phyloP scores from a whole-genome alignment of 2,329 filamentous ascomycete species.

The Malbranchea cinnamomea region DNA sequence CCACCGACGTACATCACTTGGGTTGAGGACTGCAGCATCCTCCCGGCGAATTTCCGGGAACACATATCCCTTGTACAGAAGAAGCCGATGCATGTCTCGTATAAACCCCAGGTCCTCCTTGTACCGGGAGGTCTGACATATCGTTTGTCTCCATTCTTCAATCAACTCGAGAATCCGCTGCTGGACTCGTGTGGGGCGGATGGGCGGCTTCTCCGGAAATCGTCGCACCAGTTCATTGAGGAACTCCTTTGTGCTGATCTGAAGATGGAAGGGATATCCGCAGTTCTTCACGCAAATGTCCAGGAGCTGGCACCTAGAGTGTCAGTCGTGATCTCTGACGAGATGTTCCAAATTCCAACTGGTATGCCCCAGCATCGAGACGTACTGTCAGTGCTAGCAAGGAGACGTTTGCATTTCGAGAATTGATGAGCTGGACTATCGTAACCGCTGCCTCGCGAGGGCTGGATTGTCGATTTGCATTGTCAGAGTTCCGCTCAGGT shows the following conservation, averaged over 20 bases:
- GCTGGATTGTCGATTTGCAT: too few species aligned
- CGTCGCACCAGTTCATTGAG: slow-evolving; percentile 93
- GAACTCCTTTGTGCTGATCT: slow-evolving; percentile 98
- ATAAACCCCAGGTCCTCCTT: slow-evolving; percentile 95
- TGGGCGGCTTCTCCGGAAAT: slow-evolving; percentile 84
- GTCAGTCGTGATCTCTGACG: slow-evolving; percentile 2
- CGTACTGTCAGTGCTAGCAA: slow-evolving; percentile 64
- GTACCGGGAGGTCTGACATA: slow-evolving; percentile 95
- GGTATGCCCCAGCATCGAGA: too few species aligned
- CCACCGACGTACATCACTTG: slow-evolving; percentile 86
- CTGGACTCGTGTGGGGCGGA: slow-evolving; percentile 76
- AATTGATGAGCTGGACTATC: slow-evolving; percentile 90
- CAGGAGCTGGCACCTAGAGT: slow-evolving; percentile 46
- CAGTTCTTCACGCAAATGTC: slow-evolving; percentile 99
- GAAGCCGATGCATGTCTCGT: slow-evolving; percentile 86
- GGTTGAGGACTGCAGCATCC: slow-evolving; percentile 91
- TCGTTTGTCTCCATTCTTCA: slow-evolving; percentile 95
- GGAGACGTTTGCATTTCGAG: slow-evolving; percentile 90
- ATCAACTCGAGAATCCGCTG: slow-evolving; percentile 87
- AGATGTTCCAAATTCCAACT: too few species aligned
- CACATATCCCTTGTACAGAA: slow-evolving; percentile 93
- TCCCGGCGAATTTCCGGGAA: slow-evolving; percentile 87
- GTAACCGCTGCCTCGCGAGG: slow-evolving; percentile 87
- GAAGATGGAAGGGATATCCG: slow-evolving; percentile 95
- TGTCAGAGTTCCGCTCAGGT: too few species aligned